phyloP scores from a whole-genome alignment of 2,329 filamentous ascomycete species.

The Didymella pinodella region DNA sequence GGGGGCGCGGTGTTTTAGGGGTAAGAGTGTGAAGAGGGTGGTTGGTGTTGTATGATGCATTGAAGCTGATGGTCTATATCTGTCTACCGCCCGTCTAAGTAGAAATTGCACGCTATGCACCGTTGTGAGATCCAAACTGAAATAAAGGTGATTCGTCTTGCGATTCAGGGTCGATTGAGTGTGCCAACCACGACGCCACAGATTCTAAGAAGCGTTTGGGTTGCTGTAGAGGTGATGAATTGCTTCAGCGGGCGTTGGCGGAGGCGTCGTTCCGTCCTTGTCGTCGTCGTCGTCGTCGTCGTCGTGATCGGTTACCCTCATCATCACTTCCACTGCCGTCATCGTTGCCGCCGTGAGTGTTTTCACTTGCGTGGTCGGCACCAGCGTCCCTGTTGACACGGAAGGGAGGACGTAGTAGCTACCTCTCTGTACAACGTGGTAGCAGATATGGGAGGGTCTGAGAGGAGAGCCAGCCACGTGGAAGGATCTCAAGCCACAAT shows the following conservation, averaged over 20 bases:
- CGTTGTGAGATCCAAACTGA: no score
- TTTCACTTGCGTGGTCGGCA: background rate
- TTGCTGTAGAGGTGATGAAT: no score
- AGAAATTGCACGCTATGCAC: no score
- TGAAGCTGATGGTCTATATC: no score
- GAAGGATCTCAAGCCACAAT: background rate
- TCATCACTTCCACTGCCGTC: background rate
- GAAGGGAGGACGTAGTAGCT: background rate
- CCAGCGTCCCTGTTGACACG: background rate
- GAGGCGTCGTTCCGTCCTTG: background rate
- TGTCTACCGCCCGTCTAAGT: no score
- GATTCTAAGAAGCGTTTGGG: background rate
- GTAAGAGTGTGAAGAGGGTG: background rate
- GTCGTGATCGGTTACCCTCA: background rate
- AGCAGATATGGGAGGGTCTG: background rate
- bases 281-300: background rate
- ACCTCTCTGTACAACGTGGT: background rate
- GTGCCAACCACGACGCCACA: no score
- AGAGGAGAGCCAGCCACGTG: no score
- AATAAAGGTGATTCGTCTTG: no score
- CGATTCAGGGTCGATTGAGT: no score
- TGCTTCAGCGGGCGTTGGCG: background rate
- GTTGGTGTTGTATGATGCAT: no score
- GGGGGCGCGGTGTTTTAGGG: slow-evolving; percentile 80
- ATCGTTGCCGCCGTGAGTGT: background rate